phyloP scores from a whole-genome alignment of 2,329 filamentous ascomycete species.

The Sporothrix luriei region DNA sequence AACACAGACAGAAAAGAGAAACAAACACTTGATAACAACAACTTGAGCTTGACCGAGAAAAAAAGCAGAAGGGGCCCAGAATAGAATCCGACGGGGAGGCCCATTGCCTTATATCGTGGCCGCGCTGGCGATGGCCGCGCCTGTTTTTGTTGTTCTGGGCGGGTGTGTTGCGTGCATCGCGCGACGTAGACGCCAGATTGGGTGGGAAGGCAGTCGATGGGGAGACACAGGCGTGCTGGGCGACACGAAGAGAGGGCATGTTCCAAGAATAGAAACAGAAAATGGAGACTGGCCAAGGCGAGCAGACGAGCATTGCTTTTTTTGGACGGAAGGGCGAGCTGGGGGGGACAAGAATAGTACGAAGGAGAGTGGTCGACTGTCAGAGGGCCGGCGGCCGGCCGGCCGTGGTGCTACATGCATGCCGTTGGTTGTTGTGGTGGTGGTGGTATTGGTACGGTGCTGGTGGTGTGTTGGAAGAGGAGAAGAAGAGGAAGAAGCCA shows the following conservation, averaged over 20 bases:
- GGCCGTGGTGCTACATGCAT: slow-evolving; percentile 7
- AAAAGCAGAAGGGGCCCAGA: slow-evolving; percentile 30
- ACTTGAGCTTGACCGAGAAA: slow-evolving; percentile 48
- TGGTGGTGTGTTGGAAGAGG: slow-evolving; percentile 12
- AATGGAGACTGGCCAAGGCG: slow-evolving; percentile 37
- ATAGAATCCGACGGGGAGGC: slow-evolving; percentile 36
- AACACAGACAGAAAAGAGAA: slow-evolving; percentile 24
- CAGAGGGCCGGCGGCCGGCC: slow-evolving; percentile 12
- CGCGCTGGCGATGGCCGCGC: slow-evolving; percentile 48
- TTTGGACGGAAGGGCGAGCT: slow-evolving; percentile 37
- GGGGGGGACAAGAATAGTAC: slow-evolving; percentile 13
- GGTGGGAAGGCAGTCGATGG: slow-evolving; percentile 14
- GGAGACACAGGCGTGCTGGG: slow-evolving; percentile 38
- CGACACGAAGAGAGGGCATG: neutral
- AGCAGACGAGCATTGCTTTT: slow-evolving; percentile 45
- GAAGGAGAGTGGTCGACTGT: neutral
- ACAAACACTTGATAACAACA: slow-evolving; percentile 32
- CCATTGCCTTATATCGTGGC: slow-evolving; percentile 62
- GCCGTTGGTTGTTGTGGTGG: neutral
- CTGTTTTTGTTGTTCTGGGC: slow-evolving; percentile 16
- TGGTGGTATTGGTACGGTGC: too few relatives aligned
- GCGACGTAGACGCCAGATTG: slow-evolving; percentile 27
- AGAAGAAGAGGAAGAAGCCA: slow-evolving; percentile 3
- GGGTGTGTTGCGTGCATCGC: slow-evolving; percentile 27
- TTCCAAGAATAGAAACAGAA: slow-evolving; percentile 40